Percentiles rank a stretch among this genome's conserved stretches.
These are phyloP conservation scores for Tulasnella sp. DNA, from an alignment of 768 basidiomycete genomes.

Conservation along the genomic window DNA sequence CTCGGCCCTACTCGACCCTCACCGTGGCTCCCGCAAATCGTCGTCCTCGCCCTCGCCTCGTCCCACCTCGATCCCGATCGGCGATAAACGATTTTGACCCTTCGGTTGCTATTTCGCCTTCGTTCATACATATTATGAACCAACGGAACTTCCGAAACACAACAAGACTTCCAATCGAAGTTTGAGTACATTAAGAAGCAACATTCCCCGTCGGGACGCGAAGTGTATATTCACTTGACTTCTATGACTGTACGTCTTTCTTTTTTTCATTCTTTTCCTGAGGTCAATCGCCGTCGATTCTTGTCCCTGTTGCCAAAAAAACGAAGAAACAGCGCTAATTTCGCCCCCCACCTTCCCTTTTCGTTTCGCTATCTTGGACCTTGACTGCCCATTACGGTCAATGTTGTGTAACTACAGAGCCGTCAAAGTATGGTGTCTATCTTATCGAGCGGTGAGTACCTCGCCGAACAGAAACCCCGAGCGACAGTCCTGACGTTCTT, in stretches of 20 bases:
- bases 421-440: slow-evolving; percentile 8
- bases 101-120: not conserved
- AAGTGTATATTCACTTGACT: slow-evolving; percentile 14
- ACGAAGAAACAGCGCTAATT: not conserved
- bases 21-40: not conserved
- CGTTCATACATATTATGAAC: not conserved
- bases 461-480: not conserved
- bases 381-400: not conserved
- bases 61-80: not conserved
- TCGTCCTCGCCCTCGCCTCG: not conserved
- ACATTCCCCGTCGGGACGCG: slow-evolving; percentile 7
- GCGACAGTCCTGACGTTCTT: not conserved
- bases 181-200: slow-evolving; percentile 15
- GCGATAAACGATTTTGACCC: not conserved
- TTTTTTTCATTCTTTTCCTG: not conserved
- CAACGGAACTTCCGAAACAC: not conserved
- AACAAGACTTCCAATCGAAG: slow-evolving; percentile 15
- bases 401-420: not conserved
- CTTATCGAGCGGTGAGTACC: not conserved
- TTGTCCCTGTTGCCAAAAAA: not conserved
- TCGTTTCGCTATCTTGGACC: not conserved
- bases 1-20: not conserved
- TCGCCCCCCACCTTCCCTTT: not conserved
- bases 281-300: not conserved
- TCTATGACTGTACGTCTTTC: slow-evolving; percentile 6